A percentile compares a stretch with the other conserved stretches of the same genome.
Conservation (phyloP, 257 asterid genomes). For the Fraxinus quadrangulata region DNA sequence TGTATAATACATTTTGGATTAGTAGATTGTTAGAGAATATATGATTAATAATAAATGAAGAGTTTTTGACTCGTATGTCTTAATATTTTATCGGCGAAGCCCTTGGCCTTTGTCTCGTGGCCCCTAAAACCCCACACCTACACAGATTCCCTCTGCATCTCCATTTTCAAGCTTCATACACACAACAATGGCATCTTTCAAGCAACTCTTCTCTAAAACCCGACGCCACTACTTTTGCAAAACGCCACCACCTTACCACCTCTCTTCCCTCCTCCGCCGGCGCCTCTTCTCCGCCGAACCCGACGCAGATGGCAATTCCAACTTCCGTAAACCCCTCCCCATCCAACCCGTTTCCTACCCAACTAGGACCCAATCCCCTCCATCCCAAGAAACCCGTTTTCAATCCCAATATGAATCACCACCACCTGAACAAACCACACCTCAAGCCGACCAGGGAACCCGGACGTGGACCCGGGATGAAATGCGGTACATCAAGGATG, state of each 20-base stretch:
- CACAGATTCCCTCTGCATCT: neutral
- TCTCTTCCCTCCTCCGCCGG: conserved; percentile 36
- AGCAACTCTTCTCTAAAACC: conserved; percentile 54
- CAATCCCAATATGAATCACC: neutral
- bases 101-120: too few relatives aligned
- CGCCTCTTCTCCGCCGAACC: conserved; percentile 45
- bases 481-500: conserved; percentile 69
- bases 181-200: conserved; percentile 57
- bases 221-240: conserved; percentile 43
- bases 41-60: too few relatives aligned
- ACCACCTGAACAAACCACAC: conserved; percentile 19
- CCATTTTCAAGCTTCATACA: too few relatives aligned
- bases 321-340: conserved; percentile 38
- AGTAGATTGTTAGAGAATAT: too few relatives aligned
- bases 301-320: conserved; percentile 33
- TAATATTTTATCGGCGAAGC: too few relatives aligned
- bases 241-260: conserved; percentile 28
- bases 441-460: conserved; percentile 21
- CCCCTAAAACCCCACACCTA: too few relatives aligned
- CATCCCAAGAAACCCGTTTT: conserved; percentile 28
- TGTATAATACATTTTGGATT: too few relatives aligned
- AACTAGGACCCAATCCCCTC: conserved; percentile 47
- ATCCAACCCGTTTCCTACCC: conserved; percentile 71
- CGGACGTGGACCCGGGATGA: conserved; percentile 71
- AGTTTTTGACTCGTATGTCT: too few relatives aligned